A percentile compares a stretch with the other conserved stretches of the same genome.
phyloP scores from a whole-genome alignment of 257 asterid genomes.

The Craterostigma plantagineum region DNA sequence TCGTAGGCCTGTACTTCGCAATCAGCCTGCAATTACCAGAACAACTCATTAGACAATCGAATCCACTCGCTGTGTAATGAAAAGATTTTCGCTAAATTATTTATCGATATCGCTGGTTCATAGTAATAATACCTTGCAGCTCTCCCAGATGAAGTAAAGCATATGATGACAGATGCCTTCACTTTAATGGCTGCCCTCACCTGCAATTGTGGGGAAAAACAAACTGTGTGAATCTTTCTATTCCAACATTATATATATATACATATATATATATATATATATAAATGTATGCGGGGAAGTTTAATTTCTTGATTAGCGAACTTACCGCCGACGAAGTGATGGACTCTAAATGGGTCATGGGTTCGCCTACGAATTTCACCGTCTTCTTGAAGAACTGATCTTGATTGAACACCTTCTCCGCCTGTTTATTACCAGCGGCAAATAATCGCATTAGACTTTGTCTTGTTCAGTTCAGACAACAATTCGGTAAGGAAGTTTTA shows the following conservation, averaged over 20 bases:
- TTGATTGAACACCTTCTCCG: slow-evolving; percentile 86
- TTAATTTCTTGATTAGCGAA: not conserved
- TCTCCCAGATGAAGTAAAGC: slow-evolving; percentile 89
- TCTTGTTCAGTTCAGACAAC: no score
- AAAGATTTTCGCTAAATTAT: no score
- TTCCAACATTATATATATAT: no score
- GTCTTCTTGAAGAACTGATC: slow-evolving; percentile 84
- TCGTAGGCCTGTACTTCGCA: slow-evolving; percentile 86
- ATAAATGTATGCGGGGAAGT: not conserved
- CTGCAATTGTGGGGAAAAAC: slow-evolving; percentile 15
- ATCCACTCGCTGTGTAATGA: no score
- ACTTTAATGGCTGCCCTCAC: slow-evolving; percentile 93
- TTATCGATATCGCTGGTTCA: no score
- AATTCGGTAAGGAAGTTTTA: slow-evolving; percentile 8
- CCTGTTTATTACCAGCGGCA: slow-evolving; percentile 22
- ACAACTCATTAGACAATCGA: no score
- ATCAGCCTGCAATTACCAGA: slow-evolving; percentile 48
- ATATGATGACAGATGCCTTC: slow-evolving; percentile 83
- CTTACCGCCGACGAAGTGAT: slow-evolving; percentile 92
- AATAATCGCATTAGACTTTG: slow-evolving; percentile 1
- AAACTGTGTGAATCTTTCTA: not conserved
- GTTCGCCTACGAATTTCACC: slow-evolving; percentile 85
- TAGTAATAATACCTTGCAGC: slow-evolving; percentile 94
- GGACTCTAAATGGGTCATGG: slow-evolving; percentile 85
- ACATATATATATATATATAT: no score